phyloP scores from a whole-genome alignment of 2,329 filamentous ascomycete genomes.

The Bertia moriformis region DNA sequence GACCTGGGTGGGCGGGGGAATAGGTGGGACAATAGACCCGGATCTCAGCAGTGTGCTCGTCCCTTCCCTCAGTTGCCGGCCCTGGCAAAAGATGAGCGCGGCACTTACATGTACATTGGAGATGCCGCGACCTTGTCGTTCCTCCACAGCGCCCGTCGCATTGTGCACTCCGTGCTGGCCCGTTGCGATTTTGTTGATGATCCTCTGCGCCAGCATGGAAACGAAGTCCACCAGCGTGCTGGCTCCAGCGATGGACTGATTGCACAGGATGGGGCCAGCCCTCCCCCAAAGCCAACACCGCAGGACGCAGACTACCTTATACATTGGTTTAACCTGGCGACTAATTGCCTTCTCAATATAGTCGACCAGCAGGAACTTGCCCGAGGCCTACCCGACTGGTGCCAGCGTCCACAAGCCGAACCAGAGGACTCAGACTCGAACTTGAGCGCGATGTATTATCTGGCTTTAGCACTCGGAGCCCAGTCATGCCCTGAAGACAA shows the following conservation, averaged over 20 bases:
- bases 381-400: too few relatives aligned
- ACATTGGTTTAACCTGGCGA: conserved; percentile 16
- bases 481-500: conserved; percentile 14
- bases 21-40: too few relatives aligned
- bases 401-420: too few relatives aligned
- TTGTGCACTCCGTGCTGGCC: conserved; percentile 14
- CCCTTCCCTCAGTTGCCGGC: conserved; percentile 12
- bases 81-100: conserved; percentile 15
- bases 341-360: too few relatives aligned
- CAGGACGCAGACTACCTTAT: conserved; percentile 12
- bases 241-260: conserved; percentile 10
- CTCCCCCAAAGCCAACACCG: conserved; percentile 7
- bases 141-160: conserved; percentile 16
- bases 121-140: conserved; percentile 18
- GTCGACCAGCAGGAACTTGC: too few relatives aligned
- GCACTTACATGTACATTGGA: conserved; percentile 19
- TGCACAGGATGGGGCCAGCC: conserved; percentile 7
- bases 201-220: conserved; percentile 16
- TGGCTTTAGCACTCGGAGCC: conserved; percentile 15
- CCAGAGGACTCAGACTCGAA: too few relatives aligned
- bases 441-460: conserved; percentile 11
- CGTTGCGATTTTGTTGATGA: conserved; percentile 16
- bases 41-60: too few relatives aligned
- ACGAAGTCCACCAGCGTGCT: conserved; percentile 12
- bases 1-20: too few relatives aligned